A percentile compares a stretch with the other conserved stretches of the same genome.
Evolutionary conservation across 2,329 filamentous ascomycete genomes (phyloP).

Genomic region (Stachybotrys chlorohalonatus): DNA sequence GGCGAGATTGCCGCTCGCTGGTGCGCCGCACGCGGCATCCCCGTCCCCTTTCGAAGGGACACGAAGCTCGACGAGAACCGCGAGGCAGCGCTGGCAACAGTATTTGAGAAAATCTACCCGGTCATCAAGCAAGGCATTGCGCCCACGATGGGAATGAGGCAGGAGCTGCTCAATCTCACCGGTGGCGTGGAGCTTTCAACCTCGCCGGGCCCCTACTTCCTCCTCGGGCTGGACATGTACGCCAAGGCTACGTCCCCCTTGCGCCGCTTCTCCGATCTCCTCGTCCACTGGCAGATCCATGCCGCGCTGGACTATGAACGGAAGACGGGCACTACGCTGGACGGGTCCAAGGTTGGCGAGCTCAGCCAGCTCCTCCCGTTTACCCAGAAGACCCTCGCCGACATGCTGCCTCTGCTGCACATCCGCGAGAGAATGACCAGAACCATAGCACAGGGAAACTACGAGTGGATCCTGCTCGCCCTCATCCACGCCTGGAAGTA

Average conservation of each 20-base stretch:
- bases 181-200: constrained; percentile 45
- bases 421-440: constrained; percentile 43
- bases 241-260: constrained; percentile 57
- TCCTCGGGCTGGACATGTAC: constrained; percentile 52
- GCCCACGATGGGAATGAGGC: constrained; percentile 20
- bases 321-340: constrained; percentile 10
- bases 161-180: constrained; percentile 19
- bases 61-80: constrained; percentile 26
- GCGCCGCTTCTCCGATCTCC: constrained; percentile 53
- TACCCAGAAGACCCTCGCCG: constrained; percentile 26
- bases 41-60: constrained; percentile 49
- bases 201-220: constrained; percentile 44
- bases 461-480: constrained; percentile 51
- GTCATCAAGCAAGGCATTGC: constrained; percentile 19
- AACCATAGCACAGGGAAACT: constrained; percentile 30
- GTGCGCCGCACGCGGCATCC: constrained; percentile 48
- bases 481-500: constrained; percentile 52
- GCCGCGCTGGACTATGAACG: constrained; percentile 42
- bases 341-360: constrained; percentile 12
- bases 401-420: constrained; percentile 39
- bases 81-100: constrained; percentile 21
- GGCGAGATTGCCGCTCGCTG: constrained; percentile 53
- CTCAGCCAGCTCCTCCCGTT: constrained; percentile 37
- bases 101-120: constrained; percentile 24
- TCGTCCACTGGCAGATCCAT: constrained; percentile 60